Evolutionary conservation across 371 early-diverging fungal species (phyloP), one percentile per base, ranked within the genome.

Genomic region (Mortierella polycephala): DNA sequence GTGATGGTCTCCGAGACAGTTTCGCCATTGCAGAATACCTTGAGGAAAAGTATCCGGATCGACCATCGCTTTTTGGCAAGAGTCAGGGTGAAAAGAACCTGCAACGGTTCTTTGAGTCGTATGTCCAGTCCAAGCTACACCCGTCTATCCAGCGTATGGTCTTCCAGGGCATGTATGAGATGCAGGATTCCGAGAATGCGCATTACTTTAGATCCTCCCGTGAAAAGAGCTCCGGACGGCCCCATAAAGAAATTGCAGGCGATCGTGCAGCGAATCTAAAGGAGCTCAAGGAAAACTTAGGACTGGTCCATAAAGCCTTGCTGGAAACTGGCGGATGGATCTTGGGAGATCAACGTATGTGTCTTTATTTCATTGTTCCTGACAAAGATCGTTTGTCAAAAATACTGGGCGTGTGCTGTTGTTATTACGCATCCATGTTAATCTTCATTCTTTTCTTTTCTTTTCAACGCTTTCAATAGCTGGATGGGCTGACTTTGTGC

Each of bases 21-120:
- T 60, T 69, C 30, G 59, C 73, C 13, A 79, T 79, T 45, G 79
- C 79, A 14, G 79, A 79, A 52, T 79, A 79, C 50, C 69, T 79
- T 3, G 79, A 79, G 20, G 79, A 69, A 45, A 71, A 69, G 20
- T 79, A 72, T 23, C 79, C 79, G 0, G 79, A 79, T 46, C 79
- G 79, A 0, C 79, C 79, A 12, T 66, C 61, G 10, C 42, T 79
- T n/a, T 79, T 79, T 60, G 79, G 79, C 3, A 5, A 39, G 5
- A 71, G 49, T 7, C 59, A 62, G n/a, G 37, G 73, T 1, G 79
- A 79, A 45, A 79, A 79, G 69, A 68, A 69, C 62, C 53, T 79
- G 9, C 79, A 79, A n/a, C 53, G 57, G 16, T 79, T 79, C 63
- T 72, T 79, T 56, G 63, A 72, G 41, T 72, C 73, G 4, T 79